Base-by-base conservation (phyloP, 192 early-diverging fungal genomes). In the Podila horticola region DNA sequence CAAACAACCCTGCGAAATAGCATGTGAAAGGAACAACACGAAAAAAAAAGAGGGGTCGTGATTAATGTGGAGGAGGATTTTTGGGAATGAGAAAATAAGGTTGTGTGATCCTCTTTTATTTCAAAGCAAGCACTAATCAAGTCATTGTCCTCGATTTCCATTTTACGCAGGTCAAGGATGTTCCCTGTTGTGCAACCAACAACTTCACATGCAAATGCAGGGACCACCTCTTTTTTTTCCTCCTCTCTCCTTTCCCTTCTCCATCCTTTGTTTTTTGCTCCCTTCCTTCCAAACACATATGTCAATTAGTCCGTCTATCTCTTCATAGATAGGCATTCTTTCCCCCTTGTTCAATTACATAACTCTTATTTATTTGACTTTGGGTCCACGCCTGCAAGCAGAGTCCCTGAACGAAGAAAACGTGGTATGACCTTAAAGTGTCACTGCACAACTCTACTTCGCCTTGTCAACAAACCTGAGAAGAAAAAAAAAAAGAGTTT, bases 131-230 rank as follows among this genome's bases (percentile, higher is more conserved):
- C 49, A 50, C 3, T n/a, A n/a, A 20, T 50, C 3, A 10, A 50
- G 49, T 3, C 15, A 50, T 19, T 10, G 2, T 20, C 22, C 31
- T 31, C 31, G 31, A 31, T 36, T 36, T 55, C 13, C 52, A 55
- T 55, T 55, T 55, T 45, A 55, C 24, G n/a, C 19, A 55, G 52
- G 52, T 55, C 24, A 12, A 45, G 2, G 41, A 45, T 55, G 20
- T 55, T 24, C 24, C n/a, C 24, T 55, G 52, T 55, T 55, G 52
- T 55, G 52, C 17, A 10, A 55, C 52, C 52, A 55, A 2, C 6
- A 55, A 4, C 52, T 55, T 55, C 52, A 55, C 52, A 55, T 55
- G 52, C 52, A n/a, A 55, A 55, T 55, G 52, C 52, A 55, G 52
- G 52, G 52, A 55, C 52, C 52, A 55, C 52, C 52, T 55, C 52